phyloP scores from a whole-genome alignment of 805 yeast genomes.

The Candida quercuum region DNA sequence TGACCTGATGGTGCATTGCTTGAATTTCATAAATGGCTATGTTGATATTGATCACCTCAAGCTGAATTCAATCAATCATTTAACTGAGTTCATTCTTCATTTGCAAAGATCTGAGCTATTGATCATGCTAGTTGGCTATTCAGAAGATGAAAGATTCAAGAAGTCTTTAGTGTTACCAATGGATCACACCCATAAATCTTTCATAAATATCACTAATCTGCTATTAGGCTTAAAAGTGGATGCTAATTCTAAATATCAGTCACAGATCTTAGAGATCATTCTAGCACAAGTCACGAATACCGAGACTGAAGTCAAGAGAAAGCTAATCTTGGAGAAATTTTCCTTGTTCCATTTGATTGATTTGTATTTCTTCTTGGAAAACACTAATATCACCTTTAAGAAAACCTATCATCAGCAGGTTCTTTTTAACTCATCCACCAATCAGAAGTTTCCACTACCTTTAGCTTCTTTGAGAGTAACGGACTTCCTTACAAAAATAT shows the following conservation, averaged over 20 bases:
- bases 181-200: slow-evolving; percentile 5
- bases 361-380: slow-evolving; percentile 47
- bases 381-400: slow-evolving; percentile 54
- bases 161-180: slow-evolving; percentile 9
- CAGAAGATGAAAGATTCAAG: slow-evolving; percentile 27
- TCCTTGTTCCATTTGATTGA: slow-evolving; percentile 49
- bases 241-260: slow-evolving; percentile 15
- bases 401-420: slow-evolving; percentile 60
- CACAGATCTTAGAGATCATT: slow-evolving; percentile 7
- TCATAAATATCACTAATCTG: slow-evolving; percentile 8
- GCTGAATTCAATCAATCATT: slow-evolving; percentile 17
- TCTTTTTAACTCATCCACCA: slow-evolving; percentile 53
- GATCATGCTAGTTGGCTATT: slow-evolving; percentile 34
- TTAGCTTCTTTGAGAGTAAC: slow-evolving; percentile 25
- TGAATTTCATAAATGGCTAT: slow-evolving; percentile 18
- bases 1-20: slow-evolving; percentile 16
- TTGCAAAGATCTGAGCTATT: slow-evolving; percentile 44
- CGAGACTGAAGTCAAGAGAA: slow-evolving; percentile 11
- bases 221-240: slow-evolving; percentile 14
- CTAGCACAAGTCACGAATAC: slow-evolving; percentile 11
- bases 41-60: slow-evolving; percentile 15
- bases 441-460: slow-evolving; percentile 37
- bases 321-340: slow-evolving; percentile 38
- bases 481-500: slow-evolving; percentile 21
- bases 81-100: slow-evolving; percentile 40